Percentiles rank a stretch among this genome's conserved stretches.
Evolutionary conservation across 495 filamentous ascomycete genomes (phyloP).

Genomic region (Acidiella bohemica): DNA sequence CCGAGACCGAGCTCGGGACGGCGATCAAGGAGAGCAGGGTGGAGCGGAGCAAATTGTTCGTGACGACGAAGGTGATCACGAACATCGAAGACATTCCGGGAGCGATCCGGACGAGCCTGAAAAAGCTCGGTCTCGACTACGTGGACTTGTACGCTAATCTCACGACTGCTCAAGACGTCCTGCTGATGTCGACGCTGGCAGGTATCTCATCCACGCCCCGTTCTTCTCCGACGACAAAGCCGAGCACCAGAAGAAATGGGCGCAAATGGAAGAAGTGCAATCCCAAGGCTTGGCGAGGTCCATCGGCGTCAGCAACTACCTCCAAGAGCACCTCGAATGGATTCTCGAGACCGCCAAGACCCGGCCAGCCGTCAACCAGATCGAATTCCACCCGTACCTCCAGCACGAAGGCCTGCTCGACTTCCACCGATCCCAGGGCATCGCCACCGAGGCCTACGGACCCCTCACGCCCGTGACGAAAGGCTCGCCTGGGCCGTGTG

Average conservation of each 20-base stretch:
- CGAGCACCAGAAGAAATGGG: conserved; percentile 59
- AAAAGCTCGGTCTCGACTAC: conserved; percentile 63
- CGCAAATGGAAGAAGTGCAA: conserved; percentile 61
- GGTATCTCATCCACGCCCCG: conserved; percentile 68
- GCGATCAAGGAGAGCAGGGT: conserved; percentile 58
- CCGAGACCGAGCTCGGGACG: conserved; percentile 59
- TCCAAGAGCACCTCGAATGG: conserved; percentile 51
- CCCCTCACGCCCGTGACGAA: conserved; percentile 54
- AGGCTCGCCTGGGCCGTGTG: conserved; percentile 54
- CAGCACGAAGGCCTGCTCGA: conserved; percentile 56
- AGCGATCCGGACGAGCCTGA: conserved; percentile 57
- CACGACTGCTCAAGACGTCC: too few species aligned
- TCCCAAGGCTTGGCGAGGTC: conserved; percentile 54
- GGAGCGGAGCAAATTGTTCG: conserved; percentile 53
- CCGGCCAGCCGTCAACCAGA: conserved; percentile 66
- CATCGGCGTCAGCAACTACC: conserved; percentile 79
- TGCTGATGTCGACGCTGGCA: conserved; percentile 17
- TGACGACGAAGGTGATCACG: conserved; percentile 60
- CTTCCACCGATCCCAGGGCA: conserved; percentile 51
- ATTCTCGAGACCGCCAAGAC: conserved; percentile 51
- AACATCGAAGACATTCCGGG: conserved; percentile 46
- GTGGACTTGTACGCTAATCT: conserved; percentile 62
- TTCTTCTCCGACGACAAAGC: conserved; percentile 49
- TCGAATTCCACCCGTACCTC: conserved; percentile 80
- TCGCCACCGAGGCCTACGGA: conserved; percentile 56